These are phyloP conservation scores for Maudiozyma serrabonitensis DNA, from an alignment of 805 yeast genomes.

Conservation along the genomic window DNA sequence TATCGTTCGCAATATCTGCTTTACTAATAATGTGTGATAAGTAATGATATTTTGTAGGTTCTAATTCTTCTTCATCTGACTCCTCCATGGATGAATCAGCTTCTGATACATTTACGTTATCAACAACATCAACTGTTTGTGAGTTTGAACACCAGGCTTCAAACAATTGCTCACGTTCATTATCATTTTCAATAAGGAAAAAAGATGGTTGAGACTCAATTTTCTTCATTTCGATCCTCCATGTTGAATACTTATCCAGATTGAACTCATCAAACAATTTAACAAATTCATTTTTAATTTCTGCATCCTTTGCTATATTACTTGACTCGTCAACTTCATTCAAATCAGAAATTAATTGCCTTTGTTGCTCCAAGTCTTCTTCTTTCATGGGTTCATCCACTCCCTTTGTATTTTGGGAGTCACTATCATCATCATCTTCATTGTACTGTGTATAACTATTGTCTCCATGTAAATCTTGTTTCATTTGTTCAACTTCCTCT, in stretches of 20 bases:
- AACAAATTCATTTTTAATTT: conserved; percentile 21
- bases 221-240: conserved; percentile 38
- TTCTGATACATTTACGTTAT: conserved; percentile 12
- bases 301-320: too few species aligned
- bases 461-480: conserved; percentile 6
- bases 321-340: background rate
- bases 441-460: background rate
- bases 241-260: conserved; percentile 37
- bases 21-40: conserved; percentile 26
- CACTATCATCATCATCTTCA: background rate
- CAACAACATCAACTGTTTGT: background rate
- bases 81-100: background rate
- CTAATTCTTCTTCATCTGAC: conserved; percentile 7
- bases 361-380: background rate
- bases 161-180: conserved; percentile 32
- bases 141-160: conserved; percentile 35
- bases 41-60: conserved; percentile 26
- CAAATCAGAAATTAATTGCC: background rate
- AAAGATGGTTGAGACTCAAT: conserved; percentile 37
- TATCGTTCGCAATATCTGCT: conserved; percentile 10
- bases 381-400: background rate
- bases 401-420: background rate
- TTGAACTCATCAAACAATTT: conserved; percentile 27
- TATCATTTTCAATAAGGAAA: conserved; percentile 27
- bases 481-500: conserved; percentile 9